These are phyloP conservation scores for Gnomoniopsis sp. DNA, from an alignment of 2,329 filamentous ascomycete genomes.

Conservation along the genomic window DNA sequence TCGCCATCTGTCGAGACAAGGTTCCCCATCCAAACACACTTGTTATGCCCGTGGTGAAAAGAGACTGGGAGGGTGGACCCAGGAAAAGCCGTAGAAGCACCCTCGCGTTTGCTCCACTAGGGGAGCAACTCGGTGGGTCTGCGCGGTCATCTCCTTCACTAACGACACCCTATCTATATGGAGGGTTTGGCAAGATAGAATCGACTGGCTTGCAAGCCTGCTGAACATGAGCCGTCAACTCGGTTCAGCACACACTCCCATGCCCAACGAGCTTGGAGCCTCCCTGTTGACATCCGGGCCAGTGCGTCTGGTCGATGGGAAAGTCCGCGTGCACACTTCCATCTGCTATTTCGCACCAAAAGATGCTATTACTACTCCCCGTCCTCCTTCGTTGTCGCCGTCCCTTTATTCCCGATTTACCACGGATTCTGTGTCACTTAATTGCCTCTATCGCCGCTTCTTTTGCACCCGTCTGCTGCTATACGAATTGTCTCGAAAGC, in stretches of 20 bases:
- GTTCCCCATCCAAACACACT: conserved; percentile 7
- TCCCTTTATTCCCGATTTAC: no score
- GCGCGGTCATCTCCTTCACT: not conserved
- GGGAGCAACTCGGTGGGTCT: not conserved
- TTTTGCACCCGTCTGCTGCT: not conserved
- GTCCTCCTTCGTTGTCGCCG: no score
- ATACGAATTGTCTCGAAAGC: not conserved
- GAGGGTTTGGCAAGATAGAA: not conserved
- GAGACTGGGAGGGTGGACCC: not conserved
- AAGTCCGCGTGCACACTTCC: no score
- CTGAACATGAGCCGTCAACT: not conserved
- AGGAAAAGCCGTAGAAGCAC: not conserved
- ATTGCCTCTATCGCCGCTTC: not conserved
- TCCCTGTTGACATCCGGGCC: not conserved
- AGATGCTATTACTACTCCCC: no score
- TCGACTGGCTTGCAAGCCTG: not conserved
- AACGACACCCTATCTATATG: not conserved
- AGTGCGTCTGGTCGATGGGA: not conserved
- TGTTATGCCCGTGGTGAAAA: not conserved
- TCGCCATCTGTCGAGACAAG: not conserved
- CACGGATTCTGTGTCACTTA: not conserved
- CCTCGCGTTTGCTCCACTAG: not conserved
- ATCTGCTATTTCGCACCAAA: no score
- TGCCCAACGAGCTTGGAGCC: not conserved
- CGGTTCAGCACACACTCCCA: not conserved